These are phyloP conservation scores for Vicia villosa DNA, from an alignment of 306 rosid species.

Conservation along the genomic window DNA sequence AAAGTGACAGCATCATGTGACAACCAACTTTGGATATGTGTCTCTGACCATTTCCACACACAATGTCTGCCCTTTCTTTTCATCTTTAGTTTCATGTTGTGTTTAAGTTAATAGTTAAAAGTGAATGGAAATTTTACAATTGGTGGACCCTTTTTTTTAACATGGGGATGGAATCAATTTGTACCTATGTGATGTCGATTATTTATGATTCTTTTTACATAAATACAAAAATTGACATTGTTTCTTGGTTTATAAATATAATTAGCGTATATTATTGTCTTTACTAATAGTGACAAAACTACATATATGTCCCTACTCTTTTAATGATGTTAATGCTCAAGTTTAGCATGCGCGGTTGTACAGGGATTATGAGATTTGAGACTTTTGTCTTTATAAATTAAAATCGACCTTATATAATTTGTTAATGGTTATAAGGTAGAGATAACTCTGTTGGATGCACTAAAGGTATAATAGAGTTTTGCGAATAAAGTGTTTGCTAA, in stretches of 20 bases:
- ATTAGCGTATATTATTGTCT: background rate
- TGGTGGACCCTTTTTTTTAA: background rate
- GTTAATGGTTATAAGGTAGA: no score
- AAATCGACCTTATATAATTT: no score
- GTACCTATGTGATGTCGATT: background rate
- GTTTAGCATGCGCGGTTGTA: background rate
- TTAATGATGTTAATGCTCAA: background rate
- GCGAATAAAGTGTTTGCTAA: no score
- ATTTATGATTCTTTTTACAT: background rate
- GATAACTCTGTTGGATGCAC: no score
- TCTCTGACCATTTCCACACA: background rate
- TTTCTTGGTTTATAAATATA: no score
- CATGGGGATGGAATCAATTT: background rate
- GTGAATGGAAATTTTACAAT: background rate
- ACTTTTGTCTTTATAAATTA: no score
- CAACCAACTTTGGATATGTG: constrained; percentile 28
- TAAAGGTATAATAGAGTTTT: no score
- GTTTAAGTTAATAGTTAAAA: background rate
- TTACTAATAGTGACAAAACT: constrained; percentile 6
- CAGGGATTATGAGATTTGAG: background rate
- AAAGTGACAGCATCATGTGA: constrained; percentile 47
- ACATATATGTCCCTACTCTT: no score
- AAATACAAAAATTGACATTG: no score
- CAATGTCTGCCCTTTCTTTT: background rate
- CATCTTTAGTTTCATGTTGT: background rate